Base-by-base conservation (phyloP, 306 rosid species). In the Cajanus cajan region DNA sequence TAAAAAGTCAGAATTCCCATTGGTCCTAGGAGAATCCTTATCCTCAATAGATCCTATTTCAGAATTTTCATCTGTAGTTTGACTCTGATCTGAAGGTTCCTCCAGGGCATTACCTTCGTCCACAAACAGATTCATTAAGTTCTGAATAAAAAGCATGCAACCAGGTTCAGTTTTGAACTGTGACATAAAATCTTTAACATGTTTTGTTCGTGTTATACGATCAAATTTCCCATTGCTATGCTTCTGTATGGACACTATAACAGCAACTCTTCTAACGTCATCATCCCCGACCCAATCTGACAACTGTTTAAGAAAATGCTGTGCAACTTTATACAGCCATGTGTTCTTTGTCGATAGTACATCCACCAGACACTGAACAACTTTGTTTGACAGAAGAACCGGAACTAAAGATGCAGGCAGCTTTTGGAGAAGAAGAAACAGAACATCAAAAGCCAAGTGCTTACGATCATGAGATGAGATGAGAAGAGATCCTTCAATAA, bases 61-160 rank as follows among this genome's bases (percentile, higher is more conserved):
- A 73, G 98, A 91, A 84, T 93, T 95, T 82, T 95, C 99, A 85
- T 95, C 97, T 41, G 98, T 93, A 71, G 98, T 95, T 88, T 93
- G 96, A 86, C 99, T 93, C 86, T 93, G 99, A 76, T 95, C 99
- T 21, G 98, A 95, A 73, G 99, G 99, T 84, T 95, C 99, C 81
- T 95, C 99, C 4, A 74, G 70, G 76, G 86, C 79, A 82, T 86
- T 90, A 72, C 88, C 89, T 84, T 93, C 99, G 83, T 95, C 94
- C 47, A 95, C 90, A 77, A 95, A 95, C 85, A 93, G 82, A 84
- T 89, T 87, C 68, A 77, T 76, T 39, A 95, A 87, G 83, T 85
- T 93, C 82, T 93, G 98, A 89, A 93, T 80, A 77, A 91, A 95
- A 76, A 93, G 90, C 89, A 90, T 84, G 86, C 97, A 93, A 48